A percentile compares a stretch with the other conserved stretches of the same genome.
phyloP scores from a whole-genome alignment of 768 basidiomycete genomes.

The Lentinula lateritia region DNA sequence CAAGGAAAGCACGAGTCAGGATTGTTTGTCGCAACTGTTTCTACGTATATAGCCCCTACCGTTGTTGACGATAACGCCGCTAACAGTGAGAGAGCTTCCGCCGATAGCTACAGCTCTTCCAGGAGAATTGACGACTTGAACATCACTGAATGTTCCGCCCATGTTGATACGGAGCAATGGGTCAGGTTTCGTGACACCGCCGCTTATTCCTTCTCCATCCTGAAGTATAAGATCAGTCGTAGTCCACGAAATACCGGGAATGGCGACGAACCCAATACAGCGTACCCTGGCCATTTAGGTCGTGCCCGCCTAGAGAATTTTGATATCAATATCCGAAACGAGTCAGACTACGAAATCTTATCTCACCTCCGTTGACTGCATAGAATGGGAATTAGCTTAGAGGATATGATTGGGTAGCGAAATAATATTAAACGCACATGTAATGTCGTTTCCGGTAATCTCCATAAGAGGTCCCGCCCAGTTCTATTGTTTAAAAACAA shows the following conservation, averaged over 20 bases:
- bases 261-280: conserved; percentile 8
- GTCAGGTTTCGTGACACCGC: conserved; percentile 13
- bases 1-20: neutral
- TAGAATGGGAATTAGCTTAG: neutral
- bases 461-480: conserved; percentile 24
- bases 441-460: conserved; percentile 9
- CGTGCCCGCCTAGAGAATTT: conserved; percentile 6
- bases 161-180: conserved; percentile 12
- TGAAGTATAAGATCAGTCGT: neutral
- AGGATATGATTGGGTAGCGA: too few relatives aligned
- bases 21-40: neutral
- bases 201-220: conserved; percentile 10
- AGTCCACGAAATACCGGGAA: neutral
- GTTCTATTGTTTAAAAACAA: conserved; percentile 7
- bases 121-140: conserved; percentile 12
- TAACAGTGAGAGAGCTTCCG: neutral
- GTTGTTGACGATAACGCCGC: conserved; percentile 5
- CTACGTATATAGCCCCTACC: neutral
- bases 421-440: conserved; percentile 4
- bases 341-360: neutral
- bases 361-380: conserved; percentile 4
- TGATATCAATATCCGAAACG: neutral
- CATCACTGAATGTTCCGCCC: conserved; percentile 11
- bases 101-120: conserved; percentile 10
- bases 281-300: conserved; percentile 9